These are phyloP conservation scores for Fomitopsis serialis DNA, from an alignment of 768 basidiomycete species.

Conservation along the genomic window DNA sequence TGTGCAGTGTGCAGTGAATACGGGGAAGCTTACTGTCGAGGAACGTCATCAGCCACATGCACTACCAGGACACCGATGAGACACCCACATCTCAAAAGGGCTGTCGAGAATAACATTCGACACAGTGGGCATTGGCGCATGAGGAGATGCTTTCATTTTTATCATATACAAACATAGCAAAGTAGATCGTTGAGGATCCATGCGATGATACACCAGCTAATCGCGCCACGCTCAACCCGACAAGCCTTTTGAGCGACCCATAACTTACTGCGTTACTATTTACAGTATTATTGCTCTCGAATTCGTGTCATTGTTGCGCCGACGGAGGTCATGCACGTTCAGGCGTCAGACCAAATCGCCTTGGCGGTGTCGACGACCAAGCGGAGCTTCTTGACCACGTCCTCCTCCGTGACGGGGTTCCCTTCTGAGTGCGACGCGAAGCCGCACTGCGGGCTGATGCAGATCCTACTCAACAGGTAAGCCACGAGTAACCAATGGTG, in stretches of 20 bases:
- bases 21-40: too few relatives aligned
- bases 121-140: too few relatives aligned
- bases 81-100: too few relatives aligned
- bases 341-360: slow-evolving; percentile 27
- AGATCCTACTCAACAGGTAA: slow-evolving; percentile 25
- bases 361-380: slow-evolving; percentile 32
- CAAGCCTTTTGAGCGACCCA: neutral
- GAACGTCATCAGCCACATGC: too few relatives aligned
- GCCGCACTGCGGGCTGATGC: slow-evolving; percentile 47
- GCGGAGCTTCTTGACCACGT: slow-evolving; percentile 31
- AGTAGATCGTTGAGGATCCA: neutral
- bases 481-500: neutral
- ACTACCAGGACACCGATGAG: too few relatives aligned
- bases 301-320: too few relatives aligned
- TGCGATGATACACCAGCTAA: neutral
- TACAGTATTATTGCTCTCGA: neutral
- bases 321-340: neutral
- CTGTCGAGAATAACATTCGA: too few relatives aligned
- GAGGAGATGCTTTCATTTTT: too few relatives aligned
- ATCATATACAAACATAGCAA: neutral
- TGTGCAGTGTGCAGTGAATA: too few relatives aligned
- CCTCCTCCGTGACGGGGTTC: slow-evolving; percentile 31
- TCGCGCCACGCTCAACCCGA: neutral
- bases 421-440: slow-evolving; percentile 44
- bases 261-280: neutral